Evolutionary conservation across 2,329 filamentous ascomycete species (phyloP).

Genomic region (Penicillium sp.): DNA sequence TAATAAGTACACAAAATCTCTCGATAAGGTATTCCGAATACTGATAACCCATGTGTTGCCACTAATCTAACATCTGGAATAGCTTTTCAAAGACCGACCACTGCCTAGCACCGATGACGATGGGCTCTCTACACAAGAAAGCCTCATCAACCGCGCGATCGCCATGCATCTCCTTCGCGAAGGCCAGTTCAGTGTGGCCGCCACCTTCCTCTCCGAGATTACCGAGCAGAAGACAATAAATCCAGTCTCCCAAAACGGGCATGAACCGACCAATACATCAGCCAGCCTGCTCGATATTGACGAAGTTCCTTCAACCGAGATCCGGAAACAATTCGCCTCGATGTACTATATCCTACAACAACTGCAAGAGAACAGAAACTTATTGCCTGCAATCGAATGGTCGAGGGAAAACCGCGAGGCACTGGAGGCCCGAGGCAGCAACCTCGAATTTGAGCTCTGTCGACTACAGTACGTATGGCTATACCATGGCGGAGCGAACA

Average conservation of each 20-base stretch:
- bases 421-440: slow-evolving; percentile 80
- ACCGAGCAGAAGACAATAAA: slow-evolving; percentile 44
- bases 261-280: slow-evolving; percentile 4
- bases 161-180: slow-evolving; percentile 95
- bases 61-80: neutral
- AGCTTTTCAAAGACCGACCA: slow-evolving; percentile 67
- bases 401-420: slow-evolving; percentile 66
- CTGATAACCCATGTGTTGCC: slow-evolving; percentile 7
- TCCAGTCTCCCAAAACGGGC: neutral
- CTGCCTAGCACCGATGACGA: slow-evolving; percentile 76
- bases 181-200: slow-evolving; percentile 85
- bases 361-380: slow-evolving; percentile 67
- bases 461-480: slow-evolving; percentile 87
- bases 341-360: slow-evolving; percentile 90
- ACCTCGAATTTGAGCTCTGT: slow-evolving; percentile 91
- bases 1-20: slow-evolving; percentile 76
- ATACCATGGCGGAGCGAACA: slow-evolving; percentile 66
- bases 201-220: slow-evolving; percentile 77
- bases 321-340: slow-evolving; percentile 77
- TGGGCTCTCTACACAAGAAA: slow-evolving; percentile 70
- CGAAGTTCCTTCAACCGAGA: slow-evolving; percentile 60
- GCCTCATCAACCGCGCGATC: slow-evolving; percentile 86
- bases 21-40: slow-evolving; percentile 65
- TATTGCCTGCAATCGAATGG: slow-evolving; percentile 84
- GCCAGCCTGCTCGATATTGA: slow-evolving; percentile 52